phyloP scores from a whole-genome alignment of 345 rosid genomes.

The Bruguiera sexangula region DNA sequence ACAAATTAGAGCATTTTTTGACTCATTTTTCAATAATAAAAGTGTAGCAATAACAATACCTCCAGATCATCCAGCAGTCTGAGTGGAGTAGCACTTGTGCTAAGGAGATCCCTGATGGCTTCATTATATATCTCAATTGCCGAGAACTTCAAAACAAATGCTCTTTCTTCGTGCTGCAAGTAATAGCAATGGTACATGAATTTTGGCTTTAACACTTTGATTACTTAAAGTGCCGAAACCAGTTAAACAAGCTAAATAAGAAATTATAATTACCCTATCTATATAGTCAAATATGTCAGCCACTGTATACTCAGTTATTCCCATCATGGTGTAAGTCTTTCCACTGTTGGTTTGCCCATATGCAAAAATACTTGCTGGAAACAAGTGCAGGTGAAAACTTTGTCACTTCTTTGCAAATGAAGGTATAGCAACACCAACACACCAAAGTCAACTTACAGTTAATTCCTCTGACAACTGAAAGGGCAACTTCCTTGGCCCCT shows the following conservation, averaged over 20 bases:
- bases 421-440: neutral
- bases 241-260: conserved; percentile 9
- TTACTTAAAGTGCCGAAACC: conserved; percentile 5
- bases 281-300: conserved; percentile 91
- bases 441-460: conserved; percentile 59
- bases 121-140: conserved; percentile 99
- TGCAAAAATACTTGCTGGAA: conserved; percentile 89
- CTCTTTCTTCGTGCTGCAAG: conserved; percentile 88
- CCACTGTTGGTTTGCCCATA: conserved; percentile 99
- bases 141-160: conserved; percentile 83
- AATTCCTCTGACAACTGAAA: conserved; percentile 84
- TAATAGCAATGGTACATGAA: conserved; percentile 3
- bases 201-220: conserved; percentile 3
- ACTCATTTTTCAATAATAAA: neutral
- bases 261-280: conserved; percentile 47
- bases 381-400: conserved; percentile 1
- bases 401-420: neutral
- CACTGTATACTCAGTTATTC: conserved; percentile 81
- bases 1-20: conserved; percentile 18
- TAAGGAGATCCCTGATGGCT: conserved; percentile 84
- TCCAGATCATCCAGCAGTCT: conserved; percentile 92
- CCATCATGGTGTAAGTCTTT: conserved; percentile 96
- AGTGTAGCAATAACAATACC: conserved; percentile 36
- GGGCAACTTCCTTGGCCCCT: conserved; percentile 81
- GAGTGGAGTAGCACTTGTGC: conserved; percentile 62